Percentiles rank a stretch among this genome's conserved stretches.
phyloP scores from a whole-genome alignment of 441 rosid genomes.

The Pelargonium myrrhifolium region DNA sequence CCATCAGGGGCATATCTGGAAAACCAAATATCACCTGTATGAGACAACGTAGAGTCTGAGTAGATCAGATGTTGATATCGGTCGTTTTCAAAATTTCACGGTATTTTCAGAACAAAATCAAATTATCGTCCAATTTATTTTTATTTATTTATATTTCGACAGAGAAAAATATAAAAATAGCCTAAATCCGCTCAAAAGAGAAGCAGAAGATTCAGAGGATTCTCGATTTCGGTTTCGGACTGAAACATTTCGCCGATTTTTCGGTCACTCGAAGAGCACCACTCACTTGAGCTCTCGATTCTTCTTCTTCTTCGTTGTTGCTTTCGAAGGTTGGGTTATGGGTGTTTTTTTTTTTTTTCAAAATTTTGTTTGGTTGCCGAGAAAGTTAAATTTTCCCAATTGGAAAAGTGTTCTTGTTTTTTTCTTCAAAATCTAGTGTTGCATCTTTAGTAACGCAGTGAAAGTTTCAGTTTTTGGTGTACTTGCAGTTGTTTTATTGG shows the following conservation, averaged over 20 bases:
- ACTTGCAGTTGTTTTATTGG: too few relatives aligned
- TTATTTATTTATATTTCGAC: background rate
- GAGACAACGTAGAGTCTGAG: constrained; percentile 1
- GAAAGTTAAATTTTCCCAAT: too few relatives aligned
- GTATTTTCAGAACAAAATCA: too few relatives aligned
- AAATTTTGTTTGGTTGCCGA: background rate
- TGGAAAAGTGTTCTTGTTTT: too few relatives aligned
- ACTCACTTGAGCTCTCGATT: background rate
- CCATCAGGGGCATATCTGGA: background rate
- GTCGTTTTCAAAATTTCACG: background rate
- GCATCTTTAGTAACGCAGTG: too few relatives aligned
- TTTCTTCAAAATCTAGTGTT: too few relatives aligned
- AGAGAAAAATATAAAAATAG: background rate
- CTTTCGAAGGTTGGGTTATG: background rate
- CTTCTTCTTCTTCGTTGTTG: background rate
- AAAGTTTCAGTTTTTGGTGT: too few relatives aligned
- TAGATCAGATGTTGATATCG: background rate
- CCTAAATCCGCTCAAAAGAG: background rate
- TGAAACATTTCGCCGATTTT: too few relatives aligned
- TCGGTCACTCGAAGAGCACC: too few relatives aligned
- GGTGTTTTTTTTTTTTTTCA: background rate
- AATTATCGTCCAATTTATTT: too few relatives aligned
- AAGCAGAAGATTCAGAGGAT: background rate
- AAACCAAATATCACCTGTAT: background rate
- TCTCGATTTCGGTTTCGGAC: too few relatives aligned